Conservation (phyloP, 1,139 yeast species). For the Yamadazyma taylorii region DNA sequence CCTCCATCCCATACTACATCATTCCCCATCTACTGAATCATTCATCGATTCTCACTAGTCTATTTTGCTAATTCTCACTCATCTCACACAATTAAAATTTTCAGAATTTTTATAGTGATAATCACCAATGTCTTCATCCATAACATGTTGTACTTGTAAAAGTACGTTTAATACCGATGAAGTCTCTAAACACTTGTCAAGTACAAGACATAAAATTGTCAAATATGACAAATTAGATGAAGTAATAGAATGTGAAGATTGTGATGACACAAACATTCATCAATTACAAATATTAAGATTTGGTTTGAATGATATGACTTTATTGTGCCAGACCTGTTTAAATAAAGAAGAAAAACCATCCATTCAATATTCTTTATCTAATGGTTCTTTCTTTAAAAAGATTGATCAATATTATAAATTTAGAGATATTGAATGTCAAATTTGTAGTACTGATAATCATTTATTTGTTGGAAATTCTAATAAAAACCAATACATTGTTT, state of each 20-base stretch:
- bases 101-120: too few relatives aligned
- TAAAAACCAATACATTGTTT: constrained; percentile 30
- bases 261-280: constrained; percentile 51
- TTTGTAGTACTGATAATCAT: constrained; percentile 42
- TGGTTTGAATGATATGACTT: constrained; percentile 55
- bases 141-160: constrained; percentile 16
- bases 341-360: constrained; percentile 48
- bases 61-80: too few relatives aligned
- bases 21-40: too few relatives aligned
- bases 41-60: too few relatives aligned
- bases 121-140: constrained; percentile 8
- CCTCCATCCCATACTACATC: too few relatives aligned
- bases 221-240: constrained; percentile 34
- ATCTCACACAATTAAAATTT: too few relatives aligned
- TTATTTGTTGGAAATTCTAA: constrained; percentile 37
- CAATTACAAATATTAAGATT: constrained; percentile 51
- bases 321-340: constrained; percentile 50
- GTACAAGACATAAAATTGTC: constrained; percentile 56
- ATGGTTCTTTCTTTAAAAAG: constrained; percentile 54
- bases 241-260: constrained; percentile 54
- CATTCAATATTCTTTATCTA: constrained; percentile 51
- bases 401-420: constrained; percentile 48
- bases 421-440: constrained; percentile 49
- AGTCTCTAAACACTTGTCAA: constrained; percentile 47
- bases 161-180: constrained; percentile 11